Percentiles rank a stretch among this genome's conserved stretches.
These are phyloP conservation scores for Quercus lobata DNA, from an alignment of 331 rosid genomes.

Conservation along the genomic window DNA sequence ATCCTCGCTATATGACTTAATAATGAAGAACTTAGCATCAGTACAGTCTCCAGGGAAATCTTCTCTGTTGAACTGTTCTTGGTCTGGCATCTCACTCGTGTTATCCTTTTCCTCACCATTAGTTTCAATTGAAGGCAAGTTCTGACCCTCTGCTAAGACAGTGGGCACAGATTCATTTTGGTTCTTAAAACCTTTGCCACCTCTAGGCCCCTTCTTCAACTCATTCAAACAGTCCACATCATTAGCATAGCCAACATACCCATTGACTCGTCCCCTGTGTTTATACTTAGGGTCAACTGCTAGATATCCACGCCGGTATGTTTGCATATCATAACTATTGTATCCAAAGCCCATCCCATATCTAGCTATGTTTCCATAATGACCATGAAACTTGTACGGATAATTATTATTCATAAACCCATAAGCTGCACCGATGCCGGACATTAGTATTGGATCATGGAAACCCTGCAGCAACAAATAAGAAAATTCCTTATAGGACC, in stretches of 20 bases:
- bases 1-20: conserved; percentile 90
- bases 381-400: conserved; percentile 65
- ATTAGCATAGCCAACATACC: conserved; percentile 54
- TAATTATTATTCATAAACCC: conserved; percentile 65
- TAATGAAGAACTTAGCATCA: conserved; percentile 69
- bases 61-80: conserved; percentile 54
- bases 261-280: conserved; percentile 50
- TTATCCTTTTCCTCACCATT: conserved; percentile 61
- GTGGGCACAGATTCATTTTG: conserved; percentile 52
- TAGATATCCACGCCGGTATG: conserved; percentile 60
- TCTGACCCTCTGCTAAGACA: conserved; percentile 55
- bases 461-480: conserved; percentile 38
- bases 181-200: conserved; percentile 64
- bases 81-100: conserved; percentile 38
- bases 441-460: conserved; percentile 75
- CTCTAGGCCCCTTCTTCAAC: conserved; percentile 81
- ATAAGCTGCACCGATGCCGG: conserved; percentile 53
- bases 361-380: conserved; percentile 62
- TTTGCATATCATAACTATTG: conserved; percentile 62
- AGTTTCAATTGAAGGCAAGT: conserved; percentile 24
- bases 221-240: conserved; percentile 77
- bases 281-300: conserved; percentile 71
- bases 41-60: conserved; percentile 58
- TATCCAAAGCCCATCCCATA: conserved; percentile 72
- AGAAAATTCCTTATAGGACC: background rate